Evolutionary conservation across 2,329 filamentous ascomycete genomes (phyloP).

Genomic region (Ophiostoma sp.): DNA sequence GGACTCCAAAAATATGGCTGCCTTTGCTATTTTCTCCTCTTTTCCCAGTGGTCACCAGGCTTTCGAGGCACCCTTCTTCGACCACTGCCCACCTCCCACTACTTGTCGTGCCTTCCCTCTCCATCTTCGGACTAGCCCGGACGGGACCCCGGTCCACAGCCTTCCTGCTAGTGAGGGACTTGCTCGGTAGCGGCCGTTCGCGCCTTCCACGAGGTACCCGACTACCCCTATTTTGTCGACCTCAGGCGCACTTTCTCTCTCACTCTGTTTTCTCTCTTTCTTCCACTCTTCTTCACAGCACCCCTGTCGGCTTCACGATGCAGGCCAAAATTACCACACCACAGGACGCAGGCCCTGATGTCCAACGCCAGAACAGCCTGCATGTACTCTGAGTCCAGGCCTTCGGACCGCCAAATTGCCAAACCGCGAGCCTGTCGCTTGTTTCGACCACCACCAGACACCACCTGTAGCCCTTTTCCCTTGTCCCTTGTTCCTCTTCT

Average conservation of each 20-base stretch:
- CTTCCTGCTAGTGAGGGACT: conserved; percentile 8
- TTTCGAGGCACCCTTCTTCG: not conserved
- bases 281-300: not conserved
- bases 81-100: not conserved
- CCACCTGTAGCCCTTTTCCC: not conserved
- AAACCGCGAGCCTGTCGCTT: not conserved
- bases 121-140: conserved; percentile 13
- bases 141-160: not conserved
- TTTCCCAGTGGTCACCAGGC: conserved; percentile 3
- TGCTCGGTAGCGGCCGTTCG: not conserved
- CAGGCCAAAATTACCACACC: not conserved
- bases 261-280: not conserved
- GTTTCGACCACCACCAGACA: not conserved
- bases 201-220: not conserved
- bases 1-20: not conserved
- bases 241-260: not conserved
- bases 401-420: not conserved
- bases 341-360: not conserved
- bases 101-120: not conserved
- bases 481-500: not conserved
- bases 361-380: not conserved
- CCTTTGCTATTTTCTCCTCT: not conserved
- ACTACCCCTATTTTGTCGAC: not conserved
- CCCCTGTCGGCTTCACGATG: not conserved
- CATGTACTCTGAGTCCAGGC: not conserved